Conservation (phyloP, 805 yeast genomes). For the Suhomyces tanzawaensis region DNA sequence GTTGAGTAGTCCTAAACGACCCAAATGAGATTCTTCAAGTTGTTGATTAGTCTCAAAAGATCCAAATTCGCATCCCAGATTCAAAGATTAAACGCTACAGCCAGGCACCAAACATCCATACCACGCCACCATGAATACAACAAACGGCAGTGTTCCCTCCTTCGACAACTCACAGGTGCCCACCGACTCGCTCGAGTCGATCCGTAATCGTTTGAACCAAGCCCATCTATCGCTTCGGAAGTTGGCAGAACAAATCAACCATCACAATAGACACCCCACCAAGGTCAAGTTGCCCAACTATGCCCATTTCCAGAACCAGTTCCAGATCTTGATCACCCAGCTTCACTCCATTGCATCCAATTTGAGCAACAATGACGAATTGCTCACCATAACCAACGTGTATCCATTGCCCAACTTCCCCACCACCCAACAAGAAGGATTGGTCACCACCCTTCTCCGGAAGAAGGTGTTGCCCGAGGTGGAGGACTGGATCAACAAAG, state of each 20-base stretch:
- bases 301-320: slow-evolving; percentile 78
- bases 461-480: slow-evolving; percentile 91
- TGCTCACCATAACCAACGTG: slow-evolving; percentile 65
- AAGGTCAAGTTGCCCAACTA: slow-evolving; percentile 41
- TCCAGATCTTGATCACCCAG: slow-evolving; percentile 80
- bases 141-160: neutral
- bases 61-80: too few relatives aligned
- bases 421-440: slow-evolving; percentile 75
- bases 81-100: too few relatives aligned
- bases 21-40: too few relatives aligned
- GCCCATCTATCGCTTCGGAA: slow-evolving; percentile 40
- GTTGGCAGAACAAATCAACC: slow-evolving; percentile 36
- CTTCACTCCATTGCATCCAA: slow-evolving; percentile 72
- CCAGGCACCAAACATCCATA: too few relatives aligned
- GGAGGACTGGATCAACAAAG: slow-evolving; percentile 68
- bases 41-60: too few relatives aligned
- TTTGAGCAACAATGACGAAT: slow-evolving; percentile 57
- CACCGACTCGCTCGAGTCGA: slow-evolving; percentile 37
- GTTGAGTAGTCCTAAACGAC: too few relatives aligned
- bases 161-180: slow-evolving; percentile 23
- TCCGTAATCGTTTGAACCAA: slow-evolving; percentile 41
- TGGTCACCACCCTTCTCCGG: slow-evolving; percentile 78
- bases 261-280: slow-evolving; percentile 35
- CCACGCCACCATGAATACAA: neutral
- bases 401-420: slow-evolving; percentile 87